Evolutionary conservation across 2,329 filamentous ascomycete species (phyloP).

Genomic region (Falciphora oryzae): DNA sequence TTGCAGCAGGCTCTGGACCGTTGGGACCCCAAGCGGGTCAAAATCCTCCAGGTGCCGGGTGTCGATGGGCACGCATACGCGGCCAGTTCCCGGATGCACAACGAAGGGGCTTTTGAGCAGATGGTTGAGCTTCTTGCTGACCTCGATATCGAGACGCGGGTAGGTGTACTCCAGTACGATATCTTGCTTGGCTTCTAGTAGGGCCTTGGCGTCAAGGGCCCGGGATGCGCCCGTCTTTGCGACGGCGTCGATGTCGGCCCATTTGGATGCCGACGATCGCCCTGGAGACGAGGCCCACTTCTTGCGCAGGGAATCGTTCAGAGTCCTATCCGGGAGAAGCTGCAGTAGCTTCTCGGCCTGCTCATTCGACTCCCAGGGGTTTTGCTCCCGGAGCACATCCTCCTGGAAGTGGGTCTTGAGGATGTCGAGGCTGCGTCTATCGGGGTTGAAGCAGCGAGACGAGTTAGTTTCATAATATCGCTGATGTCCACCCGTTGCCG

Average conservation of each 20-base stretch:
- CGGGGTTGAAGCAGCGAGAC: conserved; percentile 30
- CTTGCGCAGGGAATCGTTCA: conserved; percentile 73
- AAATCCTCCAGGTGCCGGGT: conserved; percentile 68
- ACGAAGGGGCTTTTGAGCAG: conserved; percentile 96
- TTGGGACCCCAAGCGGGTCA: conserved; percentile 83
- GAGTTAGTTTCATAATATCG: conserved; percentile 15
- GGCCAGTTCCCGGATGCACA: conserved; percentile 87
- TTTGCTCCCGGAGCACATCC: conserved; percentile 76
- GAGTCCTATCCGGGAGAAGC: conserved; percentile 73
- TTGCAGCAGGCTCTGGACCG: conserved; percentile 70
- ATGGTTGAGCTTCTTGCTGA: conserved; percentile 97
- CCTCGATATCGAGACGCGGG: conserved; percentile 91
- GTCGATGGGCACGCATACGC: conserved; percentile 95
- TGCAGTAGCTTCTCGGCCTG: conserved; percentile 72
- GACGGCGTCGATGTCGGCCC: conserved; percentile 86
- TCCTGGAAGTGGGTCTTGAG: conserved; percentile 78
- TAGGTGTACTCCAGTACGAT: conserved; percentile 97
- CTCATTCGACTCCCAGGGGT: conserved; percentile 71
- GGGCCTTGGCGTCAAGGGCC: conserved; percentile 63
- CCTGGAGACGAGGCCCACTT: conserved; percentile 87
- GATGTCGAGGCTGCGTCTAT: conserved; percentile 69
- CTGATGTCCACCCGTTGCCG: neutral
- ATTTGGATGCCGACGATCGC: conserved; percentile 74
- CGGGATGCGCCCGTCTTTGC: conserved; percentile 72
- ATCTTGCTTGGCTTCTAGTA: conserved; percentile 90